Evolutionary conservation across 2,329 filamentous ascomycete species (phyloP).

Genomic region (Tolypocladium sp.): DNA sequence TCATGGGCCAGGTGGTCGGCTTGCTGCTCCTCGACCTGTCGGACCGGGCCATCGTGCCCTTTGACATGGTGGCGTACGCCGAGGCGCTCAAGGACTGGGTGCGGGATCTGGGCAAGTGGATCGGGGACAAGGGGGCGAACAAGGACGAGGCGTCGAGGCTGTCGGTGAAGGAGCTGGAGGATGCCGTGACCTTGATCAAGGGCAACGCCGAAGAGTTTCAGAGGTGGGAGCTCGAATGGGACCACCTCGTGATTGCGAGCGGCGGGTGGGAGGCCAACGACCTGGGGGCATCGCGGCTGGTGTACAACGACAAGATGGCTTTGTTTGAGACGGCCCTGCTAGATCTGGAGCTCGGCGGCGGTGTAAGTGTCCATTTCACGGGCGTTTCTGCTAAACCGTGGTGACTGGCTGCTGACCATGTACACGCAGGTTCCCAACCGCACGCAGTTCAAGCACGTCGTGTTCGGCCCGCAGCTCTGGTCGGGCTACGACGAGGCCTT

Average conservation of each 20-base stretch:
- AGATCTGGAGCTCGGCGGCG: constrained; percentile 62
- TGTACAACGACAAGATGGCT: constrained; percentile 71
- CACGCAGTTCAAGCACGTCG: constrained; percentile 86
- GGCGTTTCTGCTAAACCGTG: not conserved
- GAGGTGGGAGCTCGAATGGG: constrained; percentile 71
- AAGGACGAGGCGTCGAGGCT: constrained; percentile 16
- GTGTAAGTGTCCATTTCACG: constrained; percentile 48
- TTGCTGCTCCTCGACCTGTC: constrained; percentile 79
- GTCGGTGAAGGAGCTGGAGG: constrained; percentile 24
- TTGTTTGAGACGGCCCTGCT: constrained; percentile 76
- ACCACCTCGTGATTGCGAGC: constrained; percentile 57
- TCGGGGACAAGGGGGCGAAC: constrained; percentile 39
- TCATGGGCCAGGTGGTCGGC: constrained; percentile 70
- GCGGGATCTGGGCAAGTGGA: constrained; percentile 57
- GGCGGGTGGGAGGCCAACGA: constrained; percentile 69
- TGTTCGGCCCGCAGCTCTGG: constrained; percentile 80
- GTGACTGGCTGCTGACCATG: constrained; percentile 5
- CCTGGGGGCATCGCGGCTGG: constrained; percentile 57
- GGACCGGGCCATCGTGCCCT: constrained; percentile 72
- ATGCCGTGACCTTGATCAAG: constrained; percentile 54
- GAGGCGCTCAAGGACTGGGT: constrained; percentile 55
- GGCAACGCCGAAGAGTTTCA: constrained; percentile 48
- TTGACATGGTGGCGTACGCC: constrained; percentile 70
- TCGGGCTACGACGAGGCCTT: constrained; percentile 30
- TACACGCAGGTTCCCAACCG: constrained; percentile 62